These are phyloP conservation scores for Avicennia marina DNA, from an alignment of 257 asterid genomes.

Conservation along the genomic window DNA sequence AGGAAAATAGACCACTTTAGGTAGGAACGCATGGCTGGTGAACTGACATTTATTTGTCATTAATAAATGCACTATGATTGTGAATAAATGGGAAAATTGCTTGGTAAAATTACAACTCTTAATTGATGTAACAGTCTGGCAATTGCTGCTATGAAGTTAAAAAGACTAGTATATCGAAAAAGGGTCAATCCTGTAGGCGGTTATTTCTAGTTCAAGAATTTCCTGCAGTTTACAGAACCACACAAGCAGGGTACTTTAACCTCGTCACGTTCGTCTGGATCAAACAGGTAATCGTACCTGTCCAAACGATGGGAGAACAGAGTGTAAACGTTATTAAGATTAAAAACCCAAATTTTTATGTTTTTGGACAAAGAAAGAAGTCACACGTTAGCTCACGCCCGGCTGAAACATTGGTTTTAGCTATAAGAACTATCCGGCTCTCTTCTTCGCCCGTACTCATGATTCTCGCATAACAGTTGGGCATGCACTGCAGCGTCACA, in stretches of 20 bases:
- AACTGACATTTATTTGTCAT: too few relatives aligned
- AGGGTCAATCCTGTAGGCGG: constrained; percentile 19
- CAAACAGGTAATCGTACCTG: constrained; percentile 92
- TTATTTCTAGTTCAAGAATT: constrained; percentile 58
- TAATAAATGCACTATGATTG: not conserved
- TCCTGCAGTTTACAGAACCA: constrained; percentile 72
- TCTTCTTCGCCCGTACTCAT: constrained; percentile 66
- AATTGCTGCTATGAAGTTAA: constrained; percentile 4
- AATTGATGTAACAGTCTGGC: too few relatives aligned
- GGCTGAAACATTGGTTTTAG: constrained; percentile 67
- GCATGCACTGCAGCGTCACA: constrained; percentile 78
- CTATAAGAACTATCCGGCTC: constrained; percentile 81
- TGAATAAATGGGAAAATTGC: not conserved
- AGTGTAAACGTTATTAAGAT: not conserved
- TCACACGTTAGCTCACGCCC: constrained; percentile 88
- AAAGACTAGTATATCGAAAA: not conserved
- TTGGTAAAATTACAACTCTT: not conserved
- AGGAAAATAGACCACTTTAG: too few relatives aligned
- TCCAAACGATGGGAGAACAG: constrained; percentile 4
- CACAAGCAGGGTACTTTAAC: constrained; percentile 84
- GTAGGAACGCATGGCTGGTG: too few relatives aligned
- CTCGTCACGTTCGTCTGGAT: constrained; percentile 84
- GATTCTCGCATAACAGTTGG: constrained; percentile 92
- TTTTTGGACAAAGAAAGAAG: constrained; percentile 11
- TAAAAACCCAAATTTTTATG: not conserved